phyloP scores from a whole-genome alignment of 2,329 filamentous ascomycete species.

The Aspergillus fumigatiaffinis region DNA sequence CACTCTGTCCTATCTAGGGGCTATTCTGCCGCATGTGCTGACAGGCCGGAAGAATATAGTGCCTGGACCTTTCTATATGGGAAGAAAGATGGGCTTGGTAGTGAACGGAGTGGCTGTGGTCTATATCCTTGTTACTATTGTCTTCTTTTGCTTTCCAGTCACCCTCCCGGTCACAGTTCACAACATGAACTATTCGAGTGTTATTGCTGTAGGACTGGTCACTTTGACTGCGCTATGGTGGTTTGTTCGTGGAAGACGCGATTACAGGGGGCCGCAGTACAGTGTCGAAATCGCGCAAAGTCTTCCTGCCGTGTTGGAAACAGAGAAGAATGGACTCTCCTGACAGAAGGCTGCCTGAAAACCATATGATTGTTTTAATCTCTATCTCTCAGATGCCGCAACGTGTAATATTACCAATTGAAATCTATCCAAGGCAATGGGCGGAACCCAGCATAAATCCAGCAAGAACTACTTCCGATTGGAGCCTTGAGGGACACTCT shows the following conservation, averaged over 20 bases:
- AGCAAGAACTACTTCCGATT: background rate
- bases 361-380: background rate
- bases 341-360: background rate
- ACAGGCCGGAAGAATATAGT: constrained; percentile 44
- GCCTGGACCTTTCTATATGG: constrained; percentile 59
- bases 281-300: constrained; percentile 52
- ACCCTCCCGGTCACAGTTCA: constrained; percentile 42
- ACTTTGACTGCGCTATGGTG: constrained; percentile 33
- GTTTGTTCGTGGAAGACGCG: constrained; percentile 24
- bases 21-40: constrained; percentile 57
- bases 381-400: too few relatives aligned
- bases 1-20: constrained; percentile 58
- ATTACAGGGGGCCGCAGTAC: constrained; percentile 35
- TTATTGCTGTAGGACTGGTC: constrained; percentile 36
- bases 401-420: too few relatives aligned
- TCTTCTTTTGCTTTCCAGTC: constrained; percentile 61
- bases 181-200: constrained; percentile 52
- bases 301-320: constrained; percentile 43
- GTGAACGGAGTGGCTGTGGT: constrained; percentile 51
- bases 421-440: background rate
- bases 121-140: constrained; percentile 59
- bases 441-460: too few relatives aligned
- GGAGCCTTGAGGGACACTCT: background rate
- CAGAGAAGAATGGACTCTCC: constrained; percentile 4
- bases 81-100: constrained; percentile 44